Evolutionary conservation across 345 rosid genomes (phyloP).

Genomic region (Linum trigynum): DNA sequence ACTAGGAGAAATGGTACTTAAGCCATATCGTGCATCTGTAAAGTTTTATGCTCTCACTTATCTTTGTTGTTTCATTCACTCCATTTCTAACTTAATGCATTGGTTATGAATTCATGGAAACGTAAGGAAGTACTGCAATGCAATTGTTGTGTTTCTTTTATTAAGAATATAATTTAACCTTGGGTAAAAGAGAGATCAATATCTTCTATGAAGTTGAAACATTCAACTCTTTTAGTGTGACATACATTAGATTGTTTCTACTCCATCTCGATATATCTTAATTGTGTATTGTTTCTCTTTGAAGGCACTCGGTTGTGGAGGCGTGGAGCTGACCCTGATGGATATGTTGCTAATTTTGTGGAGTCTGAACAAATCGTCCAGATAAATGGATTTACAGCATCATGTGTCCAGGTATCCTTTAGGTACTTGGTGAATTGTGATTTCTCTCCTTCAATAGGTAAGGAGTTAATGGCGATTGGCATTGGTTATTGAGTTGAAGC

Average conservation of each 20-base stretch:
- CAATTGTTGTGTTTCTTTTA: too few species aligned
- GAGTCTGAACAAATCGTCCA: slow-evolving; percentile 90
- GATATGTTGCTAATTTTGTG: slow-evolving; percentile 96
- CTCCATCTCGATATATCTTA: slow-evolving; percentile 5
- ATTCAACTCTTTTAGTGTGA: neutral
- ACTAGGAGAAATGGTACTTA: slow-evolving; percentile 83
- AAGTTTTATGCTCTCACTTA: neutral
- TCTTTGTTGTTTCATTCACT: neutral
- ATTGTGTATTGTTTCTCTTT: slow-evolving; percentile 9
- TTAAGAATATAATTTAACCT: too few species aligned
- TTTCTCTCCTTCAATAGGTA: neutral
- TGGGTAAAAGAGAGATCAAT: too few species aligned
- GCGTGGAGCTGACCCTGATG: slow-evolving; percentile 97
- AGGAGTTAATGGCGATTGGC: neutral
- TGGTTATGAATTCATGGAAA: too few species aligned
- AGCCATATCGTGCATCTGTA: slow-evolving; percentile 9
- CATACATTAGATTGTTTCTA: neutral
- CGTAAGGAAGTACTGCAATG: too few species aligned
- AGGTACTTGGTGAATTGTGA: neutral
- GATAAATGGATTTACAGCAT: slow-evolving; percentile 69
- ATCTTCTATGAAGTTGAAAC: neutral
- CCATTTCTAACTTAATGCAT: neutral
- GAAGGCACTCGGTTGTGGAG: slow-evolving; percentile 99
- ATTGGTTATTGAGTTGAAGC: neutral
- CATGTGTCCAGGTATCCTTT: slow-evolving; percentile 57